phyloP scores from a whole-genome alignment of 441 rosid species.

The Populus hybrid region DNA sequence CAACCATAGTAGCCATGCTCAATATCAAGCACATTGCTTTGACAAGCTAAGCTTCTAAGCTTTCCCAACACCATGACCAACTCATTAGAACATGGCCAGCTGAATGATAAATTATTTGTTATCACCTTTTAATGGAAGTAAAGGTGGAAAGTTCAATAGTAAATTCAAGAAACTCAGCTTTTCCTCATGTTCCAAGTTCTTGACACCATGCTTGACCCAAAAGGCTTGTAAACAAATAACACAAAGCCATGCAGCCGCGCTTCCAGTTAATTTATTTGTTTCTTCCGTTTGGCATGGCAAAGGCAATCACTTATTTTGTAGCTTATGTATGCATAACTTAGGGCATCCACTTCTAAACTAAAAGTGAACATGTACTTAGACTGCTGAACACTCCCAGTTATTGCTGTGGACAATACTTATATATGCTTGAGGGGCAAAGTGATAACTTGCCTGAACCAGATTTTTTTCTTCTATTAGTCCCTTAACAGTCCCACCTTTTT shows the following conservation, averaged over 20 bases:
- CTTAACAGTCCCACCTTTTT: slow-evolving; percentile 89
- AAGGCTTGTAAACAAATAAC: background rate
- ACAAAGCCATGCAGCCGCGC: background rate
- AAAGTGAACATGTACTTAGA: background rate
- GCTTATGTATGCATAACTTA: background rate
- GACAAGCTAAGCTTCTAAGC: background rate
- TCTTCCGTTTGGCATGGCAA: background rate
- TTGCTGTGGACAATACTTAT: background rate
- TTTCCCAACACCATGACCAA: background rate
- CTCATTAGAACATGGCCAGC: background rate
- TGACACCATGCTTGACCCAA: background rate
- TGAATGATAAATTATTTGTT: background rate
- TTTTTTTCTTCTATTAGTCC: slow-evolving; percentile 75
- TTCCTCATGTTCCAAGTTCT: background rate
- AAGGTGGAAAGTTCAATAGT: background rate
- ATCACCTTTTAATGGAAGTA: background rate
- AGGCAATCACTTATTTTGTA: background rate
- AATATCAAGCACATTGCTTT: background rate
- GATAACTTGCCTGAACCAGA: slow-evolving; percentile 77
- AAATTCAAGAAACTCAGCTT: background rate
- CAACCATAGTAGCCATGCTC: background rate
- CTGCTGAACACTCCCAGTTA: background rate
- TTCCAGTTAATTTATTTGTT: background rate
- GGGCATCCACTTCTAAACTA: background rate
- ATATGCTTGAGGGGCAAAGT: slow-evolving; percentile 5